Base-by-base conservation (phyloP, 768 basidiomycete species). In the Lentinula lateritia region DNA sequence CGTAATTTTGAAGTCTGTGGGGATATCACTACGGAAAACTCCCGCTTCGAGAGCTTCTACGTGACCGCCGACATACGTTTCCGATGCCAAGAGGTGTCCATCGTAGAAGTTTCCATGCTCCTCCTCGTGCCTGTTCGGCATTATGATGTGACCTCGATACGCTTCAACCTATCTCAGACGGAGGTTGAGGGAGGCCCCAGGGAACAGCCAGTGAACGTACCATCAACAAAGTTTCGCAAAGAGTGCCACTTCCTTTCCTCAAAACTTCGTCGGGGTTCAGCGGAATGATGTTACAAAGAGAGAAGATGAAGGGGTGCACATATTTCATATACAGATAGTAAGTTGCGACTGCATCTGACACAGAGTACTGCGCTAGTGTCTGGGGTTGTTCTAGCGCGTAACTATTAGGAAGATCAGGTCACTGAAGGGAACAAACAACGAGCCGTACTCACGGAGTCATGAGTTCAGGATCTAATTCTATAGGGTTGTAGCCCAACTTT, bases 311-410 rank as follows among this genome's bases (percentile, higher is more conserved):
- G 0, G 97, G 97, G 70, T 98, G 95, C 9, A 99, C 95, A 68
- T 99, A 99, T 95, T 98, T 99, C 97, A 98, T 99, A 76, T 99
- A 98, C 39, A 99, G 83, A 73, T 98, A 98, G 73, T 99, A 98
- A 1, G 97, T 99, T n/a, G 97, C 96, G 9, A 98, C 97, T 0
- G 97, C 97, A 81, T 99, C 97, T 72, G 97, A 99, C 32, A 99
- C 97, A 67, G 97, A 98, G 74, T 99, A 99, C 69, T 95, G 93
- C 0, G 97, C 96, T 16, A 99, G 85, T 1, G 86, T 74, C 70
- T 98, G 95, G 0, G 97, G 97, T 66, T 95, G 93, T 69, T 98
- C 97, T 72, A 93, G 80, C 0, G 97, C 97, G 74, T 99, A 98
- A 38, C 96, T 98, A 63, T 43, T 50, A 10, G 5, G 20, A 2